Conservation (phyloP, 306 rosid species). For the Citrullus colocynthis region DNA sequence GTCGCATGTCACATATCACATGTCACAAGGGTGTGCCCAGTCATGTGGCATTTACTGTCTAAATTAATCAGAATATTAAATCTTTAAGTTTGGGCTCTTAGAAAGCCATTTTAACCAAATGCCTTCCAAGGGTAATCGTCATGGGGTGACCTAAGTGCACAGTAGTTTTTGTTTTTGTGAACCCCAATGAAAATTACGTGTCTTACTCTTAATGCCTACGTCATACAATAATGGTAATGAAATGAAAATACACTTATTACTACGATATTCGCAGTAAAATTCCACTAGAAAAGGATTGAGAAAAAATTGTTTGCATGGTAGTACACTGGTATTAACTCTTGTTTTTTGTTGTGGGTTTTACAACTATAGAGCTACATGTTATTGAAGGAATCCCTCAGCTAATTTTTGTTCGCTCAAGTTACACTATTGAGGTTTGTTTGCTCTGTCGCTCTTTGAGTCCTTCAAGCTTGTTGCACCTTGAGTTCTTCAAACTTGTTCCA, state of each 20-base stretch:
- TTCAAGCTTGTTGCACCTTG: background rate
- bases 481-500: background rate
- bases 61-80: background rate
- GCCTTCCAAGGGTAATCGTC: background rate
- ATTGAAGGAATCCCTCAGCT: constrained; percentile 91
- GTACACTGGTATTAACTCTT: background rate
- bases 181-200: background rate
- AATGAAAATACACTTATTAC: background rate
- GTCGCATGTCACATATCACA: background rate
- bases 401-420: constrained; percentile 77
- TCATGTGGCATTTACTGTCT: background rate
- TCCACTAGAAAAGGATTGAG: background rate
- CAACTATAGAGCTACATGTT: constrained; percentile 76
- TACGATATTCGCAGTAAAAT: background rate
- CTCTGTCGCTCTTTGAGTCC: background rate
- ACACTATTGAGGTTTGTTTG: constrained; percentile 69
- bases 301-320: background rate
- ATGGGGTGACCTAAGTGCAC: background rate
- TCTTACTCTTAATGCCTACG: background rate
- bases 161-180: background rate
- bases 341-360: constrained; percentile 5
- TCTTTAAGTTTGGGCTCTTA: background rate
- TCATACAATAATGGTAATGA: background rate
- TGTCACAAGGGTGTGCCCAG: background rate
- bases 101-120: background rate